Evolutionary conservation across 257 asterid genomes (phyloP).

Genomic region (Nicotiana benthamiana): DNA sequence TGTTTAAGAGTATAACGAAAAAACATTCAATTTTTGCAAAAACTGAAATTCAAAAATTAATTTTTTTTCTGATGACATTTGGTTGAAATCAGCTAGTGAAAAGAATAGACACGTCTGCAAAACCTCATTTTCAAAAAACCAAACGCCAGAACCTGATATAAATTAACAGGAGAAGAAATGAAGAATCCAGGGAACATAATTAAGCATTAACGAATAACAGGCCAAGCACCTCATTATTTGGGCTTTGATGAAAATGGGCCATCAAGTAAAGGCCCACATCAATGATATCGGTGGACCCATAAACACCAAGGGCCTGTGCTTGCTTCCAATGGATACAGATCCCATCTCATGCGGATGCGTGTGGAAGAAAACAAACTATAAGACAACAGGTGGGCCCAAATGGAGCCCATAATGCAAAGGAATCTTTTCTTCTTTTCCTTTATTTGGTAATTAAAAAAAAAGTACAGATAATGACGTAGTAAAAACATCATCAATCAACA

Average conservation of each 20-base stretch:
- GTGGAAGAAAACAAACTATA: neutral
- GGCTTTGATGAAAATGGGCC: neutral
- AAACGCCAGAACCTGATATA: too few relatives aligned
- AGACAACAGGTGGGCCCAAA: neutral
- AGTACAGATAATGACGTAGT: constrained; percentile 5
- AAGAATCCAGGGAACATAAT: too few relatives aligned
- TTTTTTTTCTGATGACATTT: too few relatives aligned
- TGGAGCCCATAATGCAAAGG: neutral
- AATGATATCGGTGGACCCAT: neutral
- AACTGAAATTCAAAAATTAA: too few relatives aligned
- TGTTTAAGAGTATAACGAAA: too few relatives aligned
- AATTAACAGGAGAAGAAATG: too few relatives aligned
- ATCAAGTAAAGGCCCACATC: neutral
- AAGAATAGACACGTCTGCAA: too few relatives aligned
- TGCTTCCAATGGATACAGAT: neutral
- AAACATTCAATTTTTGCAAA: too few relatives aligned
- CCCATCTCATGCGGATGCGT: neutral
- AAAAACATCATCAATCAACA: neutral
- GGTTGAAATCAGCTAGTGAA: too few relatives aligned
- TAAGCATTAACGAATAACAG: neutral
- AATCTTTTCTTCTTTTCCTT: neutral
- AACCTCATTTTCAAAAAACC: too few relatives aligned
- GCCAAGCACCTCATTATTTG: neutral
- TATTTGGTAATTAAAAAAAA: neutral
- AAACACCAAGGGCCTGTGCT: neutral